Percentiles rank a stretch among this genome's conserved stretches.
Conservation (phyloP, 2,329 filamentous ascomycete species). For the Pestalotiopsis sp. region DNA sequence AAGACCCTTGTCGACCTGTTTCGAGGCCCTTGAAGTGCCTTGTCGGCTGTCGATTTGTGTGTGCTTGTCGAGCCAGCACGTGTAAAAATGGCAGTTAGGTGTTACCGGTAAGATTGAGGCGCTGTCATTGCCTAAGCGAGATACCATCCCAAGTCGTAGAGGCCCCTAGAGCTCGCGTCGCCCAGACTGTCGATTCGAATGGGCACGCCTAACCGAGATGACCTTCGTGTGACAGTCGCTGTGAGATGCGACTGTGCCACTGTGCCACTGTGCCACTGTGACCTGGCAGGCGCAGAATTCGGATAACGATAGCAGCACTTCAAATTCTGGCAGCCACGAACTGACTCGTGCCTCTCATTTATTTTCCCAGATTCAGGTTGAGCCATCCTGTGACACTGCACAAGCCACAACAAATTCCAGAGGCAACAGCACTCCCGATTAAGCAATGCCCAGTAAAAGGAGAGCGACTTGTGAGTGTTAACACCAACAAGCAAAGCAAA, state of each 20-base stretch:
- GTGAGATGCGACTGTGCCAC: background rate
- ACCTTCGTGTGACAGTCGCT: background rate
- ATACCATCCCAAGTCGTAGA: background rate
- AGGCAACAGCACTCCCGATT: too few relatives aligned
- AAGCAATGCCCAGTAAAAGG: too few relatives aligned
- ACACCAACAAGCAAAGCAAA: too few relatives aligned
- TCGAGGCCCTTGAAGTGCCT: background rate
- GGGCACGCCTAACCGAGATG: conserved; percentile 3
- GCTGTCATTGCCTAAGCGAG: background rate
- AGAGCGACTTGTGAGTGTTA: too few relatives aligned
- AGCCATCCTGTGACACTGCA: too few relatives aligned
- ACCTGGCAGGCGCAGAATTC: too few relatives aligned
- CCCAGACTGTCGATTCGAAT: background rate
- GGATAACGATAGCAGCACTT: too few relatives aligned
- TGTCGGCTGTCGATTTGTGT: background rate
- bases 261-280: background rate
- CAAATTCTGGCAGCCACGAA: too few relatives aligned
- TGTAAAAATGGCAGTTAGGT: background rate
- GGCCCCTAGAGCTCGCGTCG: background rate
- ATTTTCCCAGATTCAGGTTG: too few relatives aligned
- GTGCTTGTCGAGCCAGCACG: background rate
- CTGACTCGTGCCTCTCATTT: too few relatives aligned
- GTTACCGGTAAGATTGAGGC: background rate
- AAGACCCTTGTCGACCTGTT: background rate
- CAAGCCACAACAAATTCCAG: too few relatives aligned